These are phyloP conservation scores for Phtheirospermum japonicum DNA, from an alignment of 257 asterid genomes.

Conservation along the genomic window DNA sequence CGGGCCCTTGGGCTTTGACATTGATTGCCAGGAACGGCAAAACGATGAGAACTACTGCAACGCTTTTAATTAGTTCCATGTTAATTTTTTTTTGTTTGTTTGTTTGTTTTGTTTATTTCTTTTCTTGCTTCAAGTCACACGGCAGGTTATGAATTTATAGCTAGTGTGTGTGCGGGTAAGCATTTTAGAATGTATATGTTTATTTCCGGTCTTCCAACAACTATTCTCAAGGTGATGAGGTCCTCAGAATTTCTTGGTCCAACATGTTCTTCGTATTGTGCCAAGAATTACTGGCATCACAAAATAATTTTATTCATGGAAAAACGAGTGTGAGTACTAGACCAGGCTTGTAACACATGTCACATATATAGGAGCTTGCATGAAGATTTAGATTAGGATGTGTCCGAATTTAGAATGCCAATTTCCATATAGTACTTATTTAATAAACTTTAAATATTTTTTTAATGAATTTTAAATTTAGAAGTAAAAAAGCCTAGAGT, in stretches of 20 bases:
- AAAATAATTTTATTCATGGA: too few relatives aligned
- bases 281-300: too few relatives aligned
- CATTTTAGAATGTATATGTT: not conserved
- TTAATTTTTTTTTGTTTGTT: not conserved
- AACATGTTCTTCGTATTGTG: too few relatives aligned
- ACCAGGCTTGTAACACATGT: too few relatives aligned
- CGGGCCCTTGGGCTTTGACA: not conserved
- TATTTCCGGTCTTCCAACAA: not conserved
- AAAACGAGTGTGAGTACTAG: too few relatives aligned
- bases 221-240: not conserved
- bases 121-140: not conserved
- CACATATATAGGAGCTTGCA: too few relatives aligned
- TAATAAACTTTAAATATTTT: too few relatives aligned
- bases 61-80: conserved; percentile 15
- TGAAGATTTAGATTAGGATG: too few relatives aligned
- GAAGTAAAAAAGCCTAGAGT: too few relatives aligned
- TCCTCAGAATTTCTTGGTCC: not conserved
- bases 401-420: too few relatives aligned
- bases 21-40: conserved; percentile 13
- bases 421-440: too few relatives aligned
- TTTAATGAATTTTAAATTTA: too few relatives aligned
- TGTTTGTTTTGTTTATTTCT: not conserved
- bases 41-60: conserved; percentile 1
- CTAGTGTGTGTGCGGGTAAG: not conserved
- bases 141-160: not conserved